Conservation (phyloP, 345 rosid genomes). For the Heritiera littoralis region DNA sequence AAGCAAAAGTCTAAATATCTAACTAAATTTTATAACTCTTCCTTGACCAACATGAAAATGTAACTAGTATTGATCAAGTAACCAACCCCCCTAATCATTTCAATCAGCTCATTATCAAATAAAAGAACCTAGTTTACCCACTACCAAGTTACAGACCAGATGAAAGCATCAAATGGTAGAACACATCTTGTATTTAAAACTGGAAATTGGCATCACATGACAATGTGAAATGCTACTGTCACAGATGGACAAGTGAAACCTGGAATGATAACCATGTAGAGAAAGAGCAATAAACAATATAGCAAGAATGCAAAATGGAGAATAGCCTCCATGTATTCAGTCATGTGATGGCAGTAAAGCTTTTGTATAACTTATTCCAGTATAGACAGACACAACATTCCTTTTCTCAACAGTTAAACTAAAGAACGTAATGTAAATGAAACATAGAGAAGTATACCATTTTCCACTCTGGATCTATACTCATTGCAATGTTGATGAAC, state of each 20-base stretch:
- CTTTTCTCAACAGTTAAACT: neutral
- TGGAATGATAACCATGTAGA: neutral
- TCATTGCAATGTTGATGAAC: constrained; percentile 66
- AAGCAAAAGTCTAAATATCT: neutral
- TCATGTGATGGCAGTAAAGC: neutral
- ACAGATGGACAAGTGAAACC: neutral
- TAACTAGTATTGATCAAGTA: neutral
- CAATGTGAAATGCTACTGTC: neutral
- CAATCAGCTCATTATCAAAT: neutral
- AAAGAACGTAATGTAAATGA: neutral
- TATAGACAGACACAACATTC: neutral
- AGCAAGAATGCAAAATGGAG: neutral
- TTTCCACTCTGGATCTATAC: constrained; percentile 84
- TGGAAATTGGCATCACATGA: neutral
- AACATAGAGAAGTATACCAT: constrained; percentile 47
- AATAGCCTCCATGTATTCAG: neutral
- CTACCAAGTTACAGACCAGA: neutral
- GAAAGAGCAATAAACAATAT: neutral
- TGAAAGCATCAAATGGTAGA: neutral
- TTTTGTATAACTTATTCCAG: neutral
- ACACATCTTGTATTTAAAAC: constrained; percentile 1
- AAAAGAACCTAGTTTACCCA: neutral
- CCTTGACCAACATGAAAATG: neutral
- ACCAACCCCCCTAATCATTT: neutral
- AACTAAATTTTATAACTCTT: constrained; percentile 6